Percentiles rank a stretch among this genome's conserved stretches.
Evolutionary conservation across 2,329 filamentous ascomycete genomes (phyloP).

Genomic region (Nemania sp.): DNA sequence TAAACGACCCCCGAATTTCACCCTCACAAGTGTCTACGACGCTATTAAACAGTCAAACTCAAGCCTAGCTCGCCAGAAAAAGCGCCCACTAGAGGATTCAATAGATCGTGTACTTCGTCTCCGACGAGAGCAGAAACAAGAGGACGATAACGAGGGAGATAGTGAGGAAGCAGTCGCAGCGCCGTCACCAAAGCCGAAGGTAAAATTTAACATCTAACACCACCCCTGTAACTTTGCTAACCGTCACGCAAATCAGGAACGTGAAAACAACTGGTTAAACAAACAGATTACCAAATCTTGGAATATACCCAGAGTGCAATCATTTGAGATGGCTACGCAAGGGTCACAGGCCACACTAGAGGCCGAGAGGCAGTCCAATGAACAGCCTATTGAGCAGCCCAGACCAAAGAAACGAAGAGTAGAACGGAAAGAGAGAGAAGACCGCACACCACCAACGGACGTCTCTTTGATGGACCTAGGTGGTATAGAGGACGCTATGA

Average conservation of each 20-base stretch:
- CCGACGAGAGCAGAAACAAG: conserved; percentile 65
- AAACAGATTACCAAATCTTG: conserved; percentile 48
- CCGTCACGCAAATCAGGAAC: conserved; percentile 27
- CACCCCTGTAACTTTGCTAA: neutral
- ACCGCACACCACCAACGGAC: conserved; percentile 67
- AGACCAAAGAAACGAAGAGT: conserved; percentile 66
- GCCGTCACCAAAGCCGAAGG: conserved; percentile 36
- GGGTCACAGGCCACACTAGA: conserved; percentile 32
- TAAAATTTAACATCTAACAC: conserved; percentile 4
- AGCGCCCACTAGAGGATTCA: conserved; percentile 78
- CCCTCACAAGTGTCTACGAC: conserved; percentile 69
- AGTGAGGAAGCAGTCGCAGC: conserved; percentile 32
- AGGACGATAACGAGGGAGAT: conserved; percentile 46
- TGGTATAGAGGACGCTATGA: conserved; percentile 72
- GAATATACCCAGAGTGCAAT: conserved; percentile 38
- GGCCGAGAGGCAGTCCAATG: conserved; percentile 60
- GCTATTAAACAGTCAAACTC: conserved; percentile 85
- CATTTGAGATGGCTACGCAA: conserved; percentile 27
- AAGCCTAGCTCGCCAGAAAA: conserved; percentile 79
- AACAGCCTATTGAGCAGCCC: conserved; percentile 69
- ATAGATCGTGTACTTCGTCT: conserved; percentile 81
- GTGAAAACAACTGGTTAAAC: conserved; percentile 44
- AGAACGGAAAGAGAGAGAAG: conserved; percentile 50
- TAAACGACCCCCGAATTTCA: conserved; percentile 56
- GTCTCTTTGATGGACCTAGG: conserved; percentile 73